Base-by-base conservation (phyloP, 2,329 filamentous ascomycete species). In the Fusarium goolgardi region DNA sequence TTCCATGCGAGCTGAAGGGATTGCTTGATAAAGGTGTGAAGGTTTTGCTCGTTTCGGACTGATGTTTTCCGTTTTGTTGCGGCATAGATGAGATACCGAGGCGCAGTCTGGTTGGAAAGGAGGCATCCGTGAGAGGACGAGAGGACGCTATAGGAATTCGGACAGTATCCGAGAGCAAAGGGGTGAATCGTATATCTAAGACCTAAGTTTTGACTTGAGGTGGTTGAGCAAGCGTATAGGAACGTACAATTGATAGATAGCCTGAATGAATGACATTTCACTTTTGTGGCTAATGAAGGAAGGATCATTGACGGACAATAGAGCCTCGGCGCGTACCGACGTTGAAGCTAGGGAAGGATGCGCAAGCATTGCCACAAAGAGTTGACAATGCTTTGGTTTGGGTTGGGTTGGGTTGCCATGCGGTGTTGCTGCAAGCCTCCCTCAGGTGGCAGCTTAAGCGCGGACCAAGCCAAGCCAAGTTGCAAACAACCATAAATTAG, bases 401-500 rank as follows among this genome's bases (percentile, higher is more conserved):
- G 47, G 46, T 53, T 55, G 57, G 39, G 29, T 61, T 55, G 57
- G 39, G 29, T 61, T 37, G 25, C 47, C 31, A 45, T 45, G 54
- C 23, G 13, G 50, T 66, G 47, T 51, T 63, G 20, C 52, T 57
- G 51, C 54, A 56, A 45, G 37, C 41, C 39, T 11, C 35, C 10
- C 25, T 35, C 23, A 37, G 25, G 55, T 55, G 51, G 59, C 39
- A 65, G 53, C 59, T 46, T 45, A 63, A 63, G 29, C 64, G 21
- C 18, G 23, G 46, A 39, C 46, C 43, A 52, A 54, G 65, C 35
- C 35, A 39, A 39, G 35, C n/a, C 35, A 39, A 39, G n/a, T 21
- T 66, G 47, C 47, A 63, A 66, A 69, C 65, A 69, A 69, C 65
- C 65, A 54, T 66, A 66, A 60, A 37, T 57, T 71, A 69, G 65